Evolutionary conservation across 2,329 filamentous ascomycete species (phyloP), one percentile per base, ranked within the genome.

Genomic region (Rugonectria rugulosa): DNA sequence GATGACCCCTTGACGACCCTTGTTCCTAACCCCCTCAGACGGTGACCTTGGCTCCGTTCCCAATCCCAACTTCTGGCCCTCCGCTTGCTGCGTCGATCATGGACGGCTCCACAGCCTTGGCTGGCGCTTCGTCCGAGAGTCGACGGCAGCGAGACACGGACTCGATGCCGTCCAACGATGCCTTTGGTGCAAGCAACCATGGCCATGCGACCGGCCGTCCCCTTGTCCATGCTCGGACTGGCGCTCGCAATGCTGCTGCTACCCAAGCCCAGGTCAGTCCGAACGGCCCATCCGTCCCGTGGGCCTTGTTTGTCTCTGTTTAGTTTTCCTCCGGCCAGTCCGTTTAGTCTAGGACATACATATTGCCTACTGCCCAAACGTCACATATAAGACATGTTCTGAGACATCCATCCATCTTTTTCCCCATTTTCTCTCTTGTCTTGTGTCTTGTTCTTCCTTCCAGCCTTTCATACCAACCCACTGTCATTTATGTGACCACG

Each of bases 401-500:
- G 31, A 42, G 23, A 51, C 48, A 42, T 10, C 48, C 19, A 24
- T 34, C 29, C 20, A 29, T 26, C 20, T 56, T 21, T 45, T 21
- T 44, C 38, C 37, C 24, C n/a, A 52, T 34, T 44, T 21, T 27
- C 26, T 20, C 10, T 44, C 36, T 58, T 27, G 24, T 55, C 53
- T 42, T 34, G 48, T 29, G 26, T 37, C 56, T 45, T 47, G 42
- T 53, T 20, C 19, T 52, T 41, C 21, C 19, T 7, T 17, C n/a
- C n/a, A 3, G 7, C 23, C 44, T 29, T 32, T 23, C 26, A 29
- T 42, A 32, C 37, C 47, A 46, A 46, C 48, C 36, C 31, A 56
- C 53, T 31, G 47, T 56, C 53, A 29, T 56, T 56, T 53, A 47
- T 48, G 64, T 67, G 60, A 66, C 65, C 64, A 63, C 62, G 60